Conservation (phyloP, 768 basidiomycete species). For the Lentinus brumalis region DNA sequence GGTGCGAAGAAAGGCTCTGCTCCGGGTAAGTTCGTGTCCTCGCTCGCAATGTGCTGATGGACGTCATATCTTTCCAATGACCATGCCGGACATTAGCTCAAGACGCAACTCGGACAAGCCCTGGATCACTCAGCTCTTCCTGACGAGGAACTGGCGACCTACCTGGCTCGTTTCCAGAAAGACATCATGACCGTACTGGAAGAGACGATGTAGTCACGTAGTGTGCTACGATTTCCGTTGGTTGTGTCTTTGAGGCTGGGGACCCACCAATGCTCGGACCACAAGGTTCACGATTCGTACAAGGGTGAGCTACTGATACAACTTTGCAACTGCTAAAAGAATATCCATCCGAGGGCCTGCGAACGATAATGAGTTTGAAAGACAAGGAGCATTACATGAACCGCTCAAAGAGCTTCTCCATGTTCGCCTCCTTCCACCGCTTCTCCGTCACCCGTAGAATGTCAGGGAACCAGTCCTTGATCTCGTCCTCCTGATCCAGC, state of each 20-base stretch:
- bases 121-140: constrained; percentile 74
- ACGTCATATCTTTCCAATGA: no score
- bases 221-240: no score
- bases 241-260: no score
- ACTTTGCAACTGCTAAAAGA: no score
- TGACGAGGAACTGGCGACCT: constrained; percentile 64
- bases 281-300: background rate
- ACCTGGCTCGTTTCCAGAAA: constrained; percentile 68
- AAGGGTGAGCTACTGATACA: background rate
- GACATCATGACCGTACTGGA: constrained; percentile 64
- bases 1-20: constrained; percentile 63
- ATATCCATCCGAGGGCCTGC: no score
- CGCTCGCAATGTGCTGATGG: no score
- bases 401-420: constrained; percentile 36
- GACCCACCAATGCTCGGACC: no score
- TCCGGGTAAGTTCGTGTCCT: constrained; percentile 51
- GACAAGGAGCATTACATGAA: constrained; percentile 7
- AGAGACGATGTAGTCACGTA: constrained; percentile 31
- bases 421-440: constrained; percentile 47
- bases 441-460: constrained; percentile 48
- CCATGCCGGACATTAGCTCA: constrained; percentile 46
- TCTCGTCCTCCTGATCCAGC: constrained; percentile 37
- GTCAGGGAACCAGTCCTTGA: constrained; percentile 51
- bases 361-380: background rate
- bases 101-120: constrained; percentile 74